Base-by-base conservation (phyloP, 2,329 filamentous ascomycete species). In the Monosporascus sp. region DNA sequence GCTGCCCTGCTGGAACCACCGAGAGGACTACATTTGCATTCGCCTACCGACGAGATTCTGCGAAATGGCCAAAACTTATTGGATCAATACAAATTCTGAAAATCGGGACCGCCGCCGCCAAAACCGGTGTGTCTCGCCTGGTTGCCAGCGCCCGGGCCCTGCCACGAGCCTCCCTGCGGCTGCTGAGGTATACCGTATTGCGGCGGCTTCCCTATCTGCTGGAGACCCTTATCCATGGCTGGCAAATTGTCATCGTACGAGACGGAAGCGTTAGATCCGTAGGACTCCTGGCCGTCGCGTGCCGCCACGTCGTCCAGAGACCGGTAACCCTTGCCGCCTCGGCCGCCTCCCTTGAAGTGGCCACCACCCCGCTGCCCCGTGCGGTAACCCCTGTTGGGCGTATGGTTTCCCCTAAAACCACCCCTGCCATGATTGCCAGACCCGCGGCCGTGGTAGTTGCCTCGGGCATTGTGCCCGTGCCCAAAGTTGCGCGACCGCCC, bases 241-340 rank as follows among this genome's bases (percentile, higher is more conserved):
- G 66, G 66, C 41, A 68, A 66, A 46, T 53, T 65, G 58, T 79
- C 77, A 48, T 79, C 76, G 56, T 79, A 80, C 43, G 74, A 74
- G n/a, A 78, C 72, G 37, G 51, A 50, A 17, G 51, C 48, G 38
- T 68, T 67, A 55, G 70, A 65, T 9, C 69, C 68, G 47, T 71
- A 73, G 9, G 72, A 74, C 31, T 70, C 71, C 37, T 76, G 73
- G 55, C 72, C 72, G 45, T 78, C 76, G 48, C 73, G 73, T 44
- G 73, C 71, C 26, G 78, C 78, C 27, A 85, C 76, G 60, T 90
- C 87, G 65, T 89, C 87, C 2, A 89, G 75, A 2, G 85, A 89
- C 53, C 80, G 78, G 66, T 90, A 89, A 45, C 76, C 73, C 56
- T 78, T 72, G 26, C 77, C 76, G 22, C 78, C 78, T 26, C 75